Conservation (phyloP, 1,284 basidiomycete species). For the Malassezia globosa region DNA sequence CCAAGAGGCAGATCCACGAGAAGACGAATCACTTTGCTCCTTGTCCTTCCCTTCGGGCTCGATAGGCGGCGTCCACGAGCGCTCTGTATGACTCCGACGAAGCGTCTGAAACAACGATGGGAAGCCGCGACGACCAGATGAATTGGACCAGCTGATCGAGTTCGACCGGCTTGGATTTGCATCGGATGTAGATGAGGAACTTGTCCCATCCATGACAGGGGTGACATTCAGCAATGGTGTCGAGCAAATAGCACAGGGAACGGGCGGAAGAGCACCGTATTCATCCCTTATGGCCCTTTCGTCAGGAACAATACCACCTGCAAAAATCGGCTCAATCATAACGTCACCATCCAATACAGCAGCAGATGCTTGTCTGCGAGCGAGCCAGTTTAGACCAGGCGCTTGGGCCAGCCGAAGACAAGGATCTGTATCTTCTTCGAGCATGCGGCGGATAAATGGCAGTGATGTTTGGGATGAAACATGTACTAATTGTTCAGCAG, state of each 20-base stretch:
- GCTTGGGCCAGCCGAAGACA: slow-evolving; percentile 85
- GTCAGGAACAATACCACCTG: slow-evolving; percentile 45
- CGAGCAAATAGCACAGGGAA: slow-evolving; percentile 40
- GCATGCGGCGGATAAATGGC: slow-evolving; percentile 70
- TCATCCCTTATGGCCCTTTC: slow-evolving; percentile 29
- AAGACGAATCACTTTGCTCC: background rate
- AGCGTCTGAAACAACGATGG: slow-evolving; percentile 13
- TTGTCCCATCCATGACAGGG: slow-evolving; percentile 14
- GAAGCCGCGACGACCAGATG: slow-evolving; percentile 7
- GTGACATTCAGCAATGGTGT: slow-evolving; percentile 38
- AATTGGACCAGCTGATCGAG: background rate
- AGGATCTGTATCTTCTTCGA: slow-evolving; percentile 84
- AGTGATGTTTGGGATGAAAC: slow-evolving; percentile 52
- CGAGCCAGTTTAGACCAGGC: slow-evolving; percentile 83
- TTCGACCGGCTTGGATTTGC: background rate
- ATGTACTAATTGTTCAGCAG: slow-evolving; percentile 33
- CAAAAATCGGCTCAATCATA: slow-evolving; percentile 70
- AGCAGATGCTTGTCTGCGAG: slow-evolving; percentile 68
- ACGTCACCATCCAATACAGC: slow-evolving; percentile 81
- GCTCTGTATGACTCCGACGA: slow-evolving; percentile 5
- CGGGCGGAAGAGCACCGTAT: slow-evolving; percentile 31
- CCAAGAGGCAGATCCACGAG: background rate
- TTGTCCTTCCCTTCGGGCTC: background rate
- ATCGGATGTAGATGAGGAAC: background rate
- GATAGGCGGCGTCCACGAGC: background rate